Percentiles rank a stretch among this genome's conserved stretches.
These are phyloP conservation scores for Sphagnum magellanicum DNA, from an alignment of 228 moss, liverwort and hornwort species.

Conservation along the genomic window DNA sequence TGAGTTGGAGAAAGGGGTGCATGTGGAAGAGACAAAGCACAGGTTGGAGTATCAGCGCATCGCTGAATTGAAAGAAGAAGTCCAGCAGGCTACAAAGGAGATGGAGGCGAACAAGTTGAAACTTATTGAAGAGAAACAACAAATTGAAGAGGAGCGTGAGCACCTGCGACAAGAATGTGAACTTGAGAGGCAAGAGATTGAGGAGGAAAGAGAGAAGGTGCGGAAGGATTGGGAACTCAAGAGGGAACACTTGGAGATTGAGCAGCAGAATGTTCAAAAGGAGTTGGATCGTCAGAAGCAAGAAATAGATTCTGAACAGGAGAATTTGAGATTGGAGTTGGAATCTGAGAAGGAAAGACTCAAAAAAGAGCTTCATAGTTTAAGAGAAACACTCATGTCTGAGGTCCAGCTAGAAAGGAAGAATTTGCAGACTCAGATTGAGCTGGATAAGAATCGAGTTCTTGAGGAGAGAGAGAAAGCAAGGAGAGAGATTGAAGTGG, in stretches of 20 bases:
- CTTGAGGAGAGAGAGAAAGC: slow-evolving; percentile 28
- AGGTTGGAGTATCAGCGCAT: slow-evolving; percentile 51
- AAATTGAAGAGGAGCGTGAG: slow-evolving; percentile 62
- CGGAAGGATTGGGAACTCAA: slow-evolving; percentile 56
- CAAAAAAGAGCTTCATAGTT: slow-evolving; percentile 30
- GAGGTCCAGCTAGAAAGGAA: slow-evolving; percentile 57
- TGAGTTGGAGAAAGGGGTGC: slow-evolving; percentile 52
- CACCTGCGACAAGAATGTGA: slow-evolving; percentile 73
- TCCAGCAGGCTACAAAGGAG: slow-evolving; percentile 52
- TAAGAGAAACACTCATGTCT: slow-evolving; percentile 38
- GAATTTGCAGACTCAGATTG: slow-evolving; percentile 39
- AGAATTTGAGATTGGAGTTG: slow-evolving; percentile 38
- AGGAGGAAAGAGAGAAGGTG: slow-evolving; percentile 62
- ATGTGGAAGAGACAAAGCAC: slow-evolving; percentile 51
- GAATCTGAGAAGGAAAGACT: slow-evolving; percentile 27
- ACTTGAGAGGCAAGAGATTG: slow-evolving; percentile 62
- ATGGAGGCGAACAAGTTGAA: slow-evolving; percentile 48
- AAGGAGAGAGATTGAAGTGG: slow-evolving; percentile 39
- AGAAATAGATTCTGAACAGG: slow-evolving; percentile 40
- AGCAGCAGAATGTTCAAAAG: slow-evolving; percentile 35
- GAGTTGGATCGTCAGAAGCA: slow-evolving; percentile 54
- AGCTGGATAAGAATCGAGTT: slow-evolving; percentile 25
- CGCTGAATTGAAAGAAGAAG: slow-evolving; percentile 40
- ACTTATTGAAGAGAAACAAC: slow-evolving; percentile 48
- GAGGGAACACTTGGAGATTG: slow-evolving; percentile 51